A percentile compares a stretch with the other conserved stretches of the same genome.
Conservation (phyloP, 306 rosid genomes). For the Citrullus colocynthis region DNA sequence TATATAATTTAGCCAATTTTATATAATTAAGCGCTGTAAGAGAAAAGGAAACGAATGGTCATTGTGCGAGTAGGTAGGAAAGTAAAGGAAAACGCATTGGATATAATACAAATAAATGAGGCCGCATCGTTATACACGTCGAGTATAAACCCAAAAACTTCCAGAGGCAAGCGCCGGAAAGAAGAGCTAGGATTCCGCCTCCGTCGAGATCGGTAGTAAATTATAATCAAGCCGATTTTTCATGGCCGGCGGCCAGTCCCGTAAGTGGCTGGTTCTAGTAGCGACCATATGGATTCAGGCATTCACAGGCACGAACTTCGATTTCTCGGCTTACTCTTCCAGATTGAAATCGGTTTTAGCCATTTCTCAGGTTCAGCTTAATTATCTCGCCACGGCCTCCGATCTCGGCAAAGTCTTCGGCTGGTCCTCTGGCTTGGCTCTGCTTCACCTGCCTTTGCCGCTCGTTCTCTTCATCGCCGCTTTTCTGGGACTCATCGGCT, state of each 20-base stretch:
- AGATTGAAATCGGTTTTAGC: conserved; percentile 45
- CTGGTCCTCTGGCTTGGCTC: conserved; percentile 77
- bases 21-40: too few species aligned
- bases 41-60: neutral
- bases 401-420: conserved; percentile 84
- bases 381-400: conserved; percentile 67
- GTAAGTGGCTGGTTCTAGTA: conserved; percentile 79
- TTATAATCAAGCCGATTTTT: neutral
- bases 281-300: conserved; percentile 91
- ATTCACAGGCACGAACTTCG: conserved; percentile 82
- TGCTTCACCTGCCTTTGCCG: conserved; percentile 46
- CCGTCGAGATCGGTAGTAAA: neutral
- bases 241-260: conserved; percentile 65
- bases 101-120: neutral
- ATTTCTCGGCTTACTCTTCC: conserved; percentile 87
- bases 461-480: conserved; percentile 64
- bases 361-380: conserved; percentile 69
- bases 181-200: too few species aligned
- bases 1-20: too few species aligned
- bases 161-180: neutral
- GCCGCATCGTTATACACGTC: neutral
- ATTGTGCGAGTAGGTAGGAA: neutral
- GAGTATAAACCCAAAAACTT: neutral
- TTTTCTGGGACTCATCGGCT: conserved; percentile 59
- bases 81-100: neutral